Evolutionary conservation across 202 grass and related monocot species (phyloP).

Genomic region (Musa balbisiana): DNA sequence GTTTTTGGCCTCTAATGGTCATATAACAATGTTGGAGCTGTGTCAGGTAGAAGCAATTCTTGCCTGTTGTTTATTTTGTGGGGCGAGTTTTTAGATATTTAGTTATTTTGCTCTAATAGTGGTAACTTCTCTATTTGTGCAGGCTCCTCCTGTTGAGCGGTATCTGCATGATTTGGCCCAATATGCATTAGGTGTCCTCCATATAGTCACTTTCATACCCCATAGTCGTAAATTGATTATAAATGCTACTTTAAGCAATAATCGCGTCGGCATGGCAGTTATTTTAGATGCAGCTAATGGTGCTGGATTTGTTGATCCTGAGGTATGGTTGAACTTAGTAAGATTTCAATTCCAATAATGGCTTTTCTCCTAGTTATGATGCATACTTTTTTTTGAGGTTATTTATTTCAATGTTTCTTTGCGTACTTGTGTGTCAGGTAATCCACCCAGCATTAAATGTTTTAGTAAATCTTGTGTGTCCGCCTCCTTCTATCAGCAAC

Average conservation of each 20-base stretch:
- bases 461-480: conserved; percentile 92
- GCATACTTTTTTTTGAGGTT: too few relatives aligned
- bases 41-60: conserved; percentile 56
- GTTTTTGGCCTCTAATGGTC: conserved; percentile 79
- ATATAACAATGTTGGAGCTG: conserved; percentile 81
- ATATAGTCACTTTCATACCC: conserved; percentile 81
- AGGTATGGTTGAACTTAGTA: conserved; percentile 29
- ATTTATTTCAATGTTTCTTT: too few relatives aligned
- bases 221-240: conserved; percentile 77
- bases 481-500: conserved; percentile 93
- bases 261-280: conserved; percentile 70
- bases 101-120: not conserved
- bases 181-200: conserved; percentile 92
- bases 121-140: not conserved
- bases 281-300: conserved; percentile 76
- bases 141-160: conserved; percentile 69
- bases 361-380: too few relatives aligned
- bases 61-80: not conserved
- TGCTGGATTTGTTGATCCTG: conserved; percentile 77
- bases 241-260: conserved; percentile 75
- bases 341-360: too few relatives aligned
- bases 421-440: conserved; percentile 37
- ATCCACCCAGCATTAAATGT: conserved; percentile 84
- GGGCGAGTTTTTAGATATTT: too few relatives aligned
- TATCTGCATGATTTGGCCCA: conserved; percentile 89